Evolutionary conservation across 2,329 filamentous ascomycete species (phyloP).

Genomic region (Neopestalotiopsis sp.): DNA sequence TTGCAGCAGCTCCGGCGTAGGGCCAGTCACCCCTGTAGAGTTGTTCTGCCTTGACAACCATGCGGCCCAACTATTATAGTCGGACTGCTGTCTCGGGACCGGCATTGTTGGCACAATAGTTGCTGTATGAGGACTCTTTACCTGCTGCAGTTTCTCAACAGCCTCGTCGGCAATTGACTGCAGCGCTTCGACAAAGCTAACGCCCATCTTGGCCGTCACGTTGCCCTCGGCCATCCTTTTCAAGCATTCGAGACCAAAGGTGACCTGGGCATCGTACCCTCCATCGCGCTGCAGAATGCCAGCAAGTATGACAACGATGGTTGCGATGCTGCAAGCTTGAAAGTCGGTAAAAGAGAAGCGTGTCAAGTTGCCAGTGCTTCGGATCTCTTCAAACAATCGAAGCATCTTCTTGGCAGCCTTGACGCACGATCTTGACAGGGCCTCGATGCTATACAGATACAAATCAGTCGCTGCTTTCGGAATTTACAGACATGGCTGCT

Average conservation of each 20-base stretch:
- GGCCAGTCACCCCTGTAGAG: neutral
- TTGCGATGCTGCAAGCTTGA: constrained; percentile 43
- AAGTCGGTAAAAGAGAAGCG: constrained; percentile 45
- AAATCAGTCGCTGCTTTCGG: neutral
- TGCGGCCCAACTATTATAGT: constrained; percentile 17
- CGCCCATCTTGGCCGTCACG: constrained; percentile 32
- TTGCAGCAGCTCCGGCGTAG: neutral
- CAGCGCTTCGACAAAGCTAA: constrained; percentile 33
- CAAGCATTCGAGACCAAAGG: constrained; percentile 38
- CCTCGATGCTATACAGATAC: constrained; percentile 13
- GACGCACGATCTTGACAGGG: constrained; percentile 32
- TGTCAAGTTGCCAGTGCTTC: constrained; percentile 34
- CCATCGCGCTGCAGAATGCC: constrained; percentile 40
- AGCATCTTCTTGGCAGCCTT: constrained; percentile 39
- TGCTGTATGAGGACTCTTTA: neutral
- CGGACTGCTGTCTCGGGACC: neutral
- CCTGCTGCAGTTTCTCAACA: constrained; percentile 19
- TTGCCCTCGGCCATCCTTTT: constrained; percentile 40
- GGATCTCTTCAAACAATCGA: constrained; percentile 35
- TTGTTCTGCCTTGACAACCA: constrained; percentile 14
- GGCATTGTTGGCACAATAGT: constrained; percentile 18
- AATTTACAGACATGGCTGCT: too few species aligned
- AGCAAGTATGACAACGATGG: constrained; percentile 38
- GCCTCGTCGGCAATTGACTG: constrained; percentile 34
- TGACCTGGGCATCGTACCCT: constrained; percentile 33